Conservation (phyloP, 306 rosid species). For the cucumber (Cucumis sativus) region Cucumber_9930_V3 NC_026657.2:20917501-20918000, state of each 20-base stretch:
- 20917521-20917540: too few relatives aligned
- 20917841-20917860: not conserved
- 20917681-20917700: conserved; percentile 88
- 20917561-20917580: not conserved
- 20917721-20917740: not conserved
- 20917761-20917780: not conserved
- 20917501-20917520: conserved; percentile 18
- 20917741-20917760: not conserved
- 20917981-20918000: not conserved
- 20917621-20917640: conserved; percentile 67
- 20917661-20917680: conserved; percentile 83
- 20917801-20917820: not conserved
- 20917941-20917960: conserved; percentile 7
- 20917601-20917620: not conserved
- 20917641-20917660: conserved; percentile 91
- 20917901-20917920: not conserved
- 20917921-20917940: not conserved
- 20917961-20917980: not conserved
- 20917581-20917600: not conserved
- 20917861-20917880: not conserved
- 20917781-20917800: not conserved
- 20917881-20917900: too few relatives aligned
- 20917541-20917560: not conserved
- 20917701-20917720: conserved; percentile 36
- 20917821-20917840: not conserved